A percentile compares a stretch with the other conserved stretches of the same genome.
These are phyloP conservation scores for Diplosphaera chodatii DNA, from an alignment of 139 green algal species.

Conservation along the genomic window DNA sequence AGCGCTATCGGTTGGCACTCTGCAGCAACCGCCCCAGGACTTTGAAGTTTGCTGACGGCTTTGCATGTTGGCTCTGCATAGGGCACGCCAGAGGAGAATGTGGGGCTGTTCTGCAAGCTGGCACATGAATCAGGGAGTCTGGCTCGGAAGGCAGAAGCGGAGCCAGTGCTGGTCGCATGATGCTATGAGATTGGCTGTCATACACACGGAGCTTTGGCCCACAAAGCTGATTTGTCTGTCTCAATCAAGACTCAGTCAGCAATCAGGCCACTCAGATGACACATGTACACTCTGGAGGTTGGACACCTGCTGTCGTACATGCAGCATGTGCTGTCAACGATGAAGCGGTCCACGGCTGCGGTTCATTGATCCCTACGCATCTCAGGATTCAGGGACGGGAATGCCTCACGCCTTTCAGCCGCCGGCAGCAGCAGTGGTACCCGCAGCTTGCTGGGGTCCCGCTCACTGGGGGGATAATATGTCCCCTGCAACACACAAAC, in stretches of 20 bases:
- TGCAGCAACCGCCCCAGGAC: neutral
- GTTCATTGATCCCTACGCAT: neutral
- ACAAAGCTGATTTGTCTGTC: no score
- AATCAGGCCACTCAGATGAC: no score
- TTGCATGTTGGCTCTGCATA: constrained; percentile 7
- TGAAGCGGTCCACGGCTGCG: neutral
- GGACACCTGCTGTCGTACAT: no score
- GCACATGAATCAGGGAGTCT: constrained; percentile 51
- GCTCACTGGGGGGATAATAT: neutral
- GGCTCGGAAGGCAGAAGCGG: neutral
- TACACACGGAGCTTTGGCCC: no score
- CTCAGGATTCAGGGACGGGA: neutral
- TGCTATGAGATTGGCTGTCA: neutral
- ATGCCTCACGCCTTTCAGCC: neutral
- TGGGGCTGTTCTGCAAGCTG: constrained; percentile 85
- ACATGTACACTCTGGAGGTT: no score
- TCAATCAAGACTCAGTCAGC: no score
- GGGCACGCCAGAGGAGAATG: constrained; percentile 85
- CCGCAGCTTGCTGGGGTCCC: neutral
- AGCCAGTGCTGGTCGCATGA: constrained; percentile 7
- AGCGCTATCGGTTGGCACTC: no score
- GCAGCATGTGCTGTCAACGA: no score
- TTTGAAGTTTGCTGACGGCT: neutral
- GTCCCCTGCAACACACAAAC: neutral
- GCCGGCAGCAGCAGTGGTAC: neutral